Conservation (phyloP, 441 rosid species). For the Melianthus villosus region DNA sequence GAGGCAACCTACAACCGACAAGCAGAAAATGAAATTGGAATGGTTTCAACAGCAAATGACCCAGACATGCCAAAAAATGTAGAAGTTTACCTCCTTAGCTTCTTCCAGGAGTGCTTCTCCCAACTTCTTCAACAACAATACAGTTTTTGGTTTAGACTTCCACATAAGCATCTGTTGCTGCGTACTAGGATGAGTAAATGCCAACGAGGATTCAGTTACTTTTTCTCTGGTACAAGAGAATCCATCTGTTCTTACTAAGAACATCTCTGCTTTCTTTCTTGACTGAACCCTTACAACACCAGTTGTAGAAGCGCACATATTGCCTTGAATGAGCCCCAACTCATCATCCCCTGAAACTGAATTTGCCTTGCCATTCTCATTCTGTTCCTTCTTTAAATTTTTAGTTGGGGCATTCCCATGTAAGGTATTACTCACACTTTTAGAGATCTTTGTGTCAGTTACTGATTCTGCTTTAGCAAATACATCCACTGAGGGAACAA, state of each 20-base stretch:
- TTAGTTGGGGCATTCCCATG: conserved; percentile 13
- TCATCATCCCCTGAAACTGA: conserved; percentile 40
- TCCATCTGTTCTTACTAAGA: conserved; percentile 87
- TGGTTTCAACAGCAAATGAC: background rate
- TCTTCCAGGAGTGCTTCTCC: conserved; percentile 86
- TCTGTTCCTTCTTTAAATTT: conserved; percentile 19
- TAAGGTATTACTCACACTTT: conserved; percentile 20
- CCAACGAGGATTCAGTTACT: conserved; percentile 88
- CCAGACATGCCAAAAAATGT: conserved; percentile 1
- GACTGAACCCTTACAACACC: conserved; percentile 97
- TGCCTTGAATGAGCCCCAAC: conserved; percentile 41
- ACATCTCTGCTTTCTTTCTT: conserved; percentile 94
- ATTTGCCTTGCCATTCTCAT: conserved; percentile 18
- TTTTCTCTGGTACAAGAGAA: conserved; percentile 89
- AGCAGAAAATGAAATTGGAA: conserved; percentile 9
- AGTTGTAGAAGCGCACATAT: conserved; percentile 94
- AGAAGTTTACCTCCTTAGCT: conserved; percentile 66
- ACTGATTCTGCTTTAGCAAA: conserved; percentile 14
- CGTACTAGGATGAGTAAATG: conserved; percentile 95
- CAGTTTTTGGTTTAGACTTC: conserved; percentile 88
- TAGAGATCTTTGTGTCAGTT: conserved; percentile 14
- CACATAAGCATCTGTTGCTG: conserved; percentile 99
- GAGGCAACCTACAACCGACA: conserved; percentile 53
- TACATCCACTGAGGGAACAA: conserved; percentile 14
- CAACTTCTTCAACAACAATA: conserved; percentile 68